Conservation (phyloP, 345 rosid species). For the Hirschfeldia incana region DNA sequence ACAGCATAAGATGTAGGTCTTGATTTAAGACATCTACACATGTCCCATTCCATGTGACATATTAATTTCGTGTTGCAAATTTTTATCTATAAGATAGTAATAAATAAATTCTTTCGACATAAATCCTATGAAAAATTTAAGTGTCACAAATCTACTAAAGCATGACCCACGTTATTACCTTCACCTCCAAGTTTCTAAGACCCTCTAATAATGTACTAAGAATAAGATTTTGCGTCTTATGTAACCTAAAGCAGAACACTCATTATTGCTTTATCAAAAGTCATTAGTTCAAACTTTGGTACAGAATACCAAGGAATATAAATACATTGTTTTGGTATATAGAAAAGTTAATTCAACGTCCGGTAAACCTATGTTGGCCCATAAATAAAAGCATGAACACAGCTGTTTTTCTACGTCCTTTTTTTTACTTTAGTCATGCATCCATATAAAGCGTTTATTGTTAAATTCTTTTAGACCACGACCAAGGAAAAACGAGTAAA, state of each 20-base stretch:
- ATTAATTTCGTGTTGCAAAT: background rate
- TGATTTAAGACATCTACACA: constrained; percentile 8
- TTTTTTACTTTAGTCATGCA: constrained; percentile 16
- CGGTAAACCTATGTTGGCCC: constrained; percentile 22
- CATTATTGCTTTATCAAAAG: constrained; percentile 28
- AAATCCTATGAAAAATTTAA: background rate
- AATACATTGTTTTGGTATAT: background rate
- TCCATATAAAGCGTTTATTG: constrained; percentile 22
- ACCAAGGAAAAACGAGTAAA: constrained; percentile 7
- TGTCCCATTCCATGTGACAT: background rate
- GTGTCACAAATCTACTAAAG: background rate
- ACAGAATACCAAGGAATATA: background rate
- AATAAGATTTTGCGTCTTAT: constrained; percentile 12
- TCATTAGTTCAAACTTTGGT: constrained; percentile 12
- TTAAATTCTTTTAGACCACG: constrained; percentile 31
- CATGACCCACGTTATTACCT: background rate
- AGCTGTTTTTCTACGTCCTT: background rate
- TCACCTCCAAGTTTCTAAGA: background rate
- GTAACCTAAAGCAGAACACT: constrained; percentile 36
- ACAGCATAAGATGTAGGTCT: constrained; percentile 25
- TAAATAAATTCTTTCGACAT: constrained; percentile 2
- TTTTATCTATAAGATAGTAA: background rate
- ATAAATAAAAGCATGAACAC: constrained; percentile 18
- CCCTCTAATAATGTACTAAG: background rate
- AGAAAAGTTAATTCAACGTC: constrained; percentile 1